A percentile compares a stretch with the other conserved stretches of the same genome.
Evolutionary conservation across 176 grass and related monocot species (phyloP).

Genomic region (Poa annua): DNA sequence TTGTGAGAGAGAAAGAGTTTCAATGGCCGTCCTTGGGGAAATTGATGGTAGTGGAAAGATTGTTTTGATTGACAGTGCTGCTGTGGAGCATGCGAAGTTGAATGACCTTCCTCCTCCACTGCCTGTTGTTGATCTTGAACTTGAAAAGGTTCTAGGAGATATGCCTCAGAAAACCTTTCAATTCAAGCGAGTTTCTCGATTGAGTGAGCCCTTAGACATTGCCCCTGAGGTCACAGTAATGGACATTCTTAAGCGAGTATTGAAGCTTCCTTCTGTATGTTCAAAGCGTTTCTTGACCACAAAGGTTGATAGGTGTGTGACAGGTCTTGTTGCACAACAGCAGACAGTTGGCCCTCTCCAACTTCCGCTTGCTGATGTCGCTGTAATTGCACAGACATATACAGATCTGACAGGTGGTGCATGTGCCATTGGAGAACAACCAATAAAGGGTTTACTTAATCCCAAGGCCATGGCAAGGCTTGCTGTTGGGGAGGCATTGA

Average conservation of each 20-base stretch:
- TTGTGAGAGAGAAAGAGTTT: constrained; percentile 85
- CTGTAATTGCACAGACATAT: constrained; percentile 89
- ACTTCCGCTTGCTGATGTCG: constrained; percentile 83
- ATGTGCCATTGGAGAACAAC: constrained; percentile 86
- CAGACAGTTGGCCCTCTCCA: constrained; percentile 89
- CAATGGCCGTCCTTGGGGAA: constrained; percentile 82
- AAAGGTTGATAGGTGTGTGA: constrained; percentile 95
- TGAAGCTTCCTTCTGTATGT: constrained; percentile 77
- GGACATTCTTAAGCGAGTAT: constrained; percentile 76
- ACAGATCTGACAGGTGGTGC: constrained; percentile 81
- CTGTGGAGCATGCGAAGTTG: constrained; percentile 57
- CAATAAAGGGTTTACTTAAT: constrained; percentile 82
- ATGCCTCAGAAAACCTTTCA: constrained; percentile 93
- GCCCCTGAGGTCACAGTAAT: constrained; percentile 70
- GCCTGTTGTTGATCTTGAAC: constrained; percentile 79
- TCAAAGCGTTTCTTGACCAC: constrained; percentile 93
- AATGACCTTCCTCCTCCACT: constrained; percentile 57
- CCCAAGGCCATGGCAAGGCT: constrained; percentile 85
- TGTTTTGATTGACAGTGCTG: constrained; percentile 79
- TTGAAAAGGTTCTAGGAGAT: constrained; percentile 92
- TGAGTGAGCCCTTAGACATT: constrained; percentile 71
- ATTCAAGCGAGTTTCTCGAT: constrained; percentile 58
- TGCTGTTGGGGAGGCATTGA: constrained; percentile 86
- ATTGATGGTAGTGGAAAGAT: constrained; percentile 85
- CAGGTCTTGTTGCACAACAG: constrained; percentile 87